phyloP scores from a whole-genome alignment of 306 rosid genomes.

The Medicago arabica region DNA sequence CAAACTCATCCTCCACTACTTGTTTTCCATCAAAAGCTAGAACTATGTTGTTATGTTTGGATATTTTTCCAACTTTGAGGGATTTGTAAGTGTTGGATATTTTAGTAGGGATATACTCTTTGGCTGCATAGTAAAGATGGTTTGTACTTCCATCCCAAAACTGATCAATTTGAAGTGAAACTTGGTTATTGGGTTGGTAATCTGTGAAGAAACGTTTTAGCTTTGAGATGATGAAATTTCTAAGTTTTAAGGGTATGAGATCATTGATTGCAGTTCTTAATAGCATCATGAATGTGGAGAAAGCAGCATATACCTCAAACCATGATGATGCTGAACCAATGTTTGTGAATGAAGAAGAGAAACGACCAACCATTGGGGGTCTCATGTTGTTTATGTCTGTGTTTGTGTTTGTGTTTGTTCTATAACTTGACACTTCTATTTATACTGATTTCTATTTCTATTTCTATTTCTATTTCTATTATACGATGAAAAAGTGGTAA shows the following conservation, averaged over 20 bases:
- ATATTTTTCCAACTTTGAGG: conserved; percentile 28
- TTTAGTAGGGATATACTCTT: conserved; percentile 8
- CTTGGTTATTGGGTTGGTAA: background rate
- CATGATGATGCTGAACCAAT: conserved; percentile 47
- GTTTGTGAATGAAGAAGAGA: conserved; percentile 22
- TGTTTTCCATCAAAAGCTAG: conserved; percentile 39
- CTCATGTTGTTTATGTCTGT: conserved; percentile 7
- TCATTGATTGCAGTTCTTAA: conserved; percentile 47
- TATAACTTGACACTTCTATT: background rate
- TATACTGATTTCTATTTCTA: too few species aligned
- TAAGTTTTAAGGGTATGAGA: conserved; percentile 35
- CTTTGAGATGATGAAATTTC: conserved; percentile 23
- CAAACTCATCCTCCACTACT: conserved; percentile 43
- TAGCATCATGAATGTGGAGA: conserved; percentile 51
- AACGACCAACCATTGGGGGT: background rate
- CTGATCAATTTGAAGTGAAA: conserved; percentile 34
- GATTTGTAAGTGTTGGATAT: conserved; percentile 8
- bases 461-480: too few species aligned
- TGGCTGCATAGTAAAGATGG: background rate
- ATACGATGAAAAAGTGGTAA: too few species aligned
- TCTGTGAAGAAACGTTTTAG: conserved; percentile 12
- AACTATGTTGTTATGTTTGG: background rate
- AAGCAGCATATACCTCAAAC: conserved; percentile 50
- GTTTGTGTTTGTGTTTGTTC: background rate
- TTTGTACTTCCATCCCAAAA: conserved; percentile 1